Conservation (phyloP, 495 filamentous ascomycete genomes). For the Aspergillus avenaceus region DNA sequence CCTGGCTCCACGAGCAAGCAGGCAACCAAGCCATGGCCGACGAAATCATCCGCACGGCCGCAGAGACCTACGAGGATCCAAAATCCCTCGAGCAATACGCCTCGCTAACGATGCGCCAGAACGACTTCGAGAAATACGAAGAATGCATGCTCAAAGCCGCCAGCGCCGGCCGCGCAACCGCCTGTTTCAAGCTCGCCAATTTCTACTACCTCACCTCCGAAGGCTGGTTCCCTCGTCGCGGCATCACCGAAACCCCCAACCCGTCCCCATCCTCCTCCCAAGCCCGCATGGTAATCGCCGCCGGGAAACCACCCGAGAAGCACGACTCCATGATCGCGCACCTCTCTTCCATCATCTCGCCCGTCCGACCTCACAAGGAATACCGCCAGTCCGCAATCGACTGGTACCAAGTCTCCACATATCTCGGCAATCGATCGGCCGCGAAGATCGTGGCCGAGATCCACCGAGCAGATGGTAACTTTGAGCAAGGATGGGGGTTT, state of each 20-base stretch:
- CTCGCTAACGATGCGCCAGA: conserved; percentile 13
- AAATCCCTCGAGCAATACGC: conserved; percentile 26
- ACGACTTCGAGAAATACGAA: conserved; percentile 29
- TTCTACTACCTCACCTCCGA: conserved; percentile 33
- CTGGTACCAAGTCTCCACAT: conserved; percentile 29
- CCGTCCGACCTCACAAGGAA: conserved; percentile 7
- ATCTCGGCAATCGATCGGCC: conserved; percentile 5
- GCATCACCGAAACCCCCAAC: too few species aligned
- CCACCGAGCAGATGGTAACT: conserved; percentile 17
- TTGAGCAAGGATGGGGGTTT: background rate
- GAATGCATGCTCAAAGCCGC: conserved; percentile 35
- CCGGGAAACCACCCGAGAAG: too few species aligned
- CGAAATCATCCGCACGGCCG: conserved; percentile 12
- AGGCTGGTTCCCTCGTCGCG: conserved; percentile 22
- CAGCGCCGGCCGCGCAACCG: conserved; percentile 16
- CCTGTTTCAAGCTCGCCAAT: conserved; percentile 33
- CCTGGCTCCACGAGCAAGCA: conserved; percentile 14
- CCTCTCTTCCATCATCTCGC: conserved; percentile 1
- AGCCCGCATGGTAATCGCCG: too few species aligned
- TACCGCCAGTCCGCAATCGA: conserved; percentile 27
- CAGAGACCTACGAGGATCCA: conserved; percentile 30
- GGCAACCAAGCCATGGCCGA: background rate
- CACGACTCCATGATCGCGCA: too few species aligned
- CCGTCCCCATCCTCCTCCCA: too few species aligned
- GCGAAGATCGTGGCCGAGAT: conserved; percentile 22